Conservation (phyloP, 1,284 basidiomycete species). For the Grifola frondosa region DNA sequence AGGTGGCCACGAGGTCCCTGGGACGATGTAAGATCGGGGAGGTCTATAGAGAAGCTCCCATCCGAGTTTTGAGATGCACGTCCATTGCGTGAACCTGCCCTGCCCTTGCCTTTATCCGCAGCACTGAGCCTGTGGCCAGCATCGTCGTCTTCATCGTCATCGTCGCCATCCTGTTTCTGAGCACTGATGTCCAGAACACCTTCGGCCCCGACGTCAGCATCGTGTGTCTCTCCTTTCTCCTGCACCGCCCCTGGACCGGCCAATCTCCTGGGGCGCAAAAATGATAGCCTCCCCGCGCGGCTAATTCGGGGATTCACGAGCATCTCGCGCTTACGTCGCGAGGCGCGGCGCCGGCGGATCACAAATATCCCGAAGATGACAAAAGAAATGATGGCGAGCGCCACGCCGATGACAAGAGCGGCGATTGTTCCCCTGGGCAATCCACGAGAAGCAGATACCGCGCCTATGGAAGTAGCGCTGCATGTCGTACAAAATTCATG, state of each 20-base stretch:
- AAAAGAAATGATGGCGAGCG: conserved; percentile 47
- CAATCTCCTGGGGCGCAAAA: conserved; percentile 19
- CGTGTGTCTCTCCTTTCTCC: conserved; percentile 16
- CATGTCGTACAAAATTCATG: conserved; percentile 14
- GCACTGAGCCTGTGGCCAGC: conserved; percentile 13
- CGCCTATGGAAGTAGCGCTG: conserved; percentile 16
- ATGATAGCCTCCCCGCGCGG: conserved; percentile 23
- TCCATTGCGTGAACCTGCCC: conserved; percentile 15
- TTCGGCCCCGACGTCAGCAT: conserved; percentile 5
- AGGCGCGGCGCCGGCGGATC: conserved; percentile 41
- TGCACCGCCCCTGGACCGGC: conserved; percentile 7
- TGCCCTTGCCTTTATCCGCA: conserved; percentile 19
- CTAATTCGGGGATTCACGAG: conserved; percentile 29
- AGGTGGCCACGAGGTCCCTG: conserved; percentile 23
- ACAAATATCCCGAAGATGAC: conserved; percentile 40
- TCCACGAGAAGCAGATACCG: conserved; percentile 19
- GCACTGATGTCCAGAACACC: conserved; percentile 28
- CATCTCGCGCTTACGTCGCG: conserved; percentile 25
- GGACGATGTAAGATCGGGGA: conserved; percentile 26
- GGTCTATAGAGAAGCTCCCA: conserved; percentile 33
- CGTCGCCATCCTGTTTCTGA: conserved; percentile 20
- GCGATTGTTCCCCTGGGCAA: conserved; percentile 56
- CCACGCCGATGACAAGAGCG: conserved; percentile 54
- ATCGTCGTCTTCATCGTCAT: conserved; percentile 26
- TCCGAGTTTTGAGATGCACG: conserved; percentile 34